These are phyloP conservation scores for Camptophora hylomeconis DNA, from an alignment of 2,329 filamentous ascomycete genomes.

Conservation along the genomic window DNA sequence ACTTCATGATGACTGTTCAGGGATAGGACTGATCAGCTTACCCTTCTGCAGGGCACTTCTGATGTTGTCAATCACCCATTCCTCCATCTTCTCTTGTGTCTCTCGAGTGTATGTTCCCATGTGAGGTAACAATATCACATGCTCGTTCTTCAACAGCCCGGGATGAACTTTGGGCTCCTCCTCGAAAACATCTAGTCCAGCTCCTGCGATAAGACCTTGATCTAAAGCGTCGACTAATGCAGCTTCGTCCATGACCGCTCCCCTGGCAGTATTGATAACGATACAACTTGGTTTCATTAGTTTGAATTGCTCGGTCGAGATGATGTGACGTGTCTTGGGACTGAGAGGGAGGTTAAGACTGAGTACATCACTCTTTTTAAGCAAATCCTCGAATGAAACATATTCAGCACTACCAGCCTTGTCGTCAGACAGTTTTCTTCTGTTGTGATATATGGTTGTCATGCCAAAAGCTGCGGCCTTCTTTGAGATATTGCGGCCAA, in stretches of 20 bases:
- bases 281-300: constrained; percentile 68
- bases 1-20: too few species aligned
- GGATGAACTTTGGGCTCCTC: constrained; percentile 66
- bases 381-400: constrained; percentile 59
- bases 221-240: constrained; percentile 64
- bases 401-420: constrained; percentile 46
- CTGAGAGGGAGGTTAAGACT: constrained; percentile 73
- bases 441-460: constrained; percentile 19
- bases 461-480: constrained; percentile 18
- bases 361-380: constrained; percentile 59
- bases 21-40: constrained; percentile 3
- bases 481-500: constrained; percentile 60
- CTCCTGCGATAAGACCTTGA: constrained; percentile 54
- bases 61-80: constrained; percentile 14
- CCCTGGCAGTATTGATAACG: constrained; percentile 71
- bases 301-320: constrained; percentile 55
- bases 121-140: constrained; percentile 66
- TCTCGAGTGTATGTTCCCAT: constrained; percentile 75
- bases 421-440: constrained; percentile 7
- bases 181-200: constrained; percentile 71
- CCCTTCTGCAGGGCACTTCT: constrained; percentile 3
- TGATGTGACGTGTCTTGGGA: constrained; percentile 59
- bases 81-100: constrained; percentile 36
- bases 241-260: constrained; percentile 68
- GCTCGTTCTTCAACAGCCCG: constrained; percentile 55